Base-by-base conservation (phyloP, 495 filamentous ascomycete species). In the Penicillium angulare region DNA sequence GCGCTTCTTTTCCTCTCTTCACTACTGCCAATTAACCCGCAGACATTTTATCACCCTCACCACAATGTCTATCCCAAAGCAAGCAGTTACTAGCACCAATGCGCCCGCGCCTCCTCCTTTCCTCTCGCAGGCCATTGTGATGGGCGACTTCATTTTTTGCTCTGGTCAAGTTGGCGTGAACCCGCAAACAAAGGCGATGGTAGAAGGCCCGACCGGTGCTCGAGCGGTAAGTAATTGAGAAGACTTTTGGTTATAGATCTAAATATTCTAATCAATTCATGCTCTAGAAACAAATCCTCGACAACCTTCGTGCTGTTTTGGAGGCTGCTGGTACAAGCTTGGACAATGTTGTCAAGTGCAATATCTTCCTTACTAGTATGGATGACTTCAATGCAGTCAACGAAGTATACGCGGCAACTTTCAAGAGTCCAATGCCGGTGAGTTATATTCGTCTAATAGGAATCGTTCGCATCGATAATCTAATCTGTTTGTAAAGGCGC, bases 321-420 rank as follows among this genome's bases (percentile, higher is more conserved):
- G 75, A 82, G 51, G 83, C 82, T 5, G 81, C 81, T 1, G 83
- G 83, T 13, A 85, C 82, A 4, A 73, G 68, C 40, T 63, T 88
- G 27, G 67, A 75, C 24, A 82, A 85, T 43, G 85, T 86, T 7
- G 77, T 88, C 43, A 87, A 89, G 59, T 79, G 82, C 59, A 86
- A 82, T 48, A 80, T 89, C 52, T 90, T 86, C 67, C 67, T 89
- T 23, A 78, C 80, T 1, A 80, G 78, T 49, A 88, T 89, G 85
- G 77, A 76, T 34, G 79, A 88, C 61, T 90, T 88, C 47, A 65
- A 67, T 3, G 79, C 80, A 32, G 81, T 89, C 68, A 87, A 83
- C 51, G 72, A 75, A 47, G 76, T 77, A 2, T 86, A 83, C 51
- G 74, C 76, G 36, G 68, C 73, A 40, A 75, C 78, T 43, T 82